phyloP scores from a whole-genome alignment of 768 basidiomycete species.

The Hemileccinum rubropunctum region DNA sequence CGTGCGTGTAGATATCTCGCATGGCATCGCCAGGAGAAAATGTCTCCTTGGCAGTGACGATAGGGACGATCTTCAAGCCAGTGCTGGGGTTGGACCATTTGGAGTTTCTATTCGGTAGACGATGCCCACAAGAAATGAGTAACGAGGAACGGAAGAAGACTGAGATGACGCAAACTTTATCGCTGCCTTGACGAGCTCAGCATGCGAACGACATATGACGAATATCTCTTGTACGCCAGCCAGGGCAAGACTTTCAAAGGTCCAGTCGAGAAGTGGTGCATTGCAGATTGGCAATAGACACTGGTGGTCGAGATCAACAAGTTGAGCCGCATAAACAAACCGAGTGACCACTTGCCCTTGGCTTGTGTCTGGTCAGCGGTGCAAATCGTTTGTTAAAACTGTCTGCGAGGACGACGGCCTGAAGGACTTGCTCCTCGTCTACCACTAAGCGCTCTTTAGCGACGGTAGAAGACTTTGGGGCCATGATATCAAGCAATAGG shows the following conservation, averaged over 20 bases:
- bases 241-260: constrained; percentile 91
- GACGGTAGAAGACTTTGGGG: constrained; percentile 51
- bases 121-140: constrained; percentile 4
- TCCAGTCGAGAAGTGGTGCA: constrained; percentile 92
- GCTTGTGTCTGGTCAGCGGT: constrained; percentile 84
- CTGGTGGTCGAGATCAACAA: constrained; percentile 38
- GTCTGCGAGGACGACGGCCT: constrained; percentile 94
- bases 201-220: constrained; percentile 90
- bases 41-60: constrained; percentile 82
- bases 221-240: constrained; percentile 96
- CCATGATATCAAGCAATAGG: constrained; percentile 42
- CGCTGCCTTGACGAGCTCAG: constrained; percentile 79
- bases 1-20: constrained; percentile 91
- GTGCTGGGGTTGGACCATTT: constrained; percentile 82
- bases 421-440: constrained; percentile 82
- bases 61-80: constrained; percentile 79
- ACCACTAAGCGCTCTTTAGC: constrained; percentile 64
- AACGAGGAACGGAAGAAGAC: constrained; percentile 8
- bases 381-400: constrained; percentile 93
- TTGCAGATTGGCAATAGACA: constrained; percentile 94
- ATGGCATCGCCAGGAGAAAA: constrained; percentile 90
- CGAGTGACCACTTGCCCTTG: constrained; percentile 57
- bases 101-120: constrained; percentile 52
- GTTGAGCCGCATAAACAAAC: constrained; percentile 13
- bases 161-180: constrained; percentile 59